Conservation (phyloP, 345 rosid species). For the Balakata baccata region DNA sequence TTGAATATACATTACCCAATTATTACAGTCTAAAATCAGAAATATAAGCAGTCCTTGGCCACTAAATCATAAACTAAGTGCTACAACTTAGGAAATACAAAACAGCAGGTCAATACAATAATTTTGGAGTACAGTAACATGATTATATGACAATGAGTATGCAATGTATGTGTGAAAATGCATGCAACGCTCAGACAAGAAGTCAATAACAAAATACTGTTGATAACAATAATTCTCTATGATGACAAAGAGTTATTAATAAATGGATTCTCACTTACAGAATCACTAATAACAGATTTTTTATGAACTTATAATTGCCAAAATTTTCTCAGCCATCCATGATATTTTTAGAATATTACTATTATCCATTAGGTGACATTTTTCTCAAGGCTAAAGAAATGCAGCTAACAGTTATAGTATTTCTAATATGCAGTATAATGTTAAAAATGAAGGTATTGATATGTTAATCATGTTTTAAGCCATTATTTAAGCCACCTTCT, state of each 20-base stretch:
- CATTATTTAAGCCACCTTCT: no score
- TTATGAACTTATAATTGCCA: neutral
- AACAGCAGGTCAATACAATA: neutral
- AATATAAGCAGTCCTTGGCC: neutral
- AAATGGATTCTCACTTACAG: neutral
- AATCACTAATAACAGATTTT: neutral
- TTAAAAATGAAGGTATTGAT: no score
- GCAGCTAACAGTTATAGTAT: no score
- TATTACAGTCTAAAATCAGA: neutral
- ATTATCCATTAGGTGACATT: no score
- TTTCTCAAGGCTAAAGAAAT: no score
- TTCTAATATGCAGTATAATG: no score
- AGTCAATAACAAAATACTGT: neutral
- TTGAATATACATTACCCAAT: neutral
- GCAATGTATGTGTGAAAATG: neutral
- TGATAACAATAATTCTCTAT: neutral
- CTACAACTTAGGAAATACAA: neutral
- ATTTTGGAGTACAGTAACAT: neutral
- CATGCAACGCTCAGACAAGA: no score
- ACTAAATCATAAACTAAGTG: slow-evolving; percentile 29
- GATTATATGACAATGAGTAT: neutral
- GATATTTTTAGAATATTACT: no score
- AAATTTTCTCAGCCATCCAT: no score
- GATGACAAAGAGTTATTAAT: neutral
- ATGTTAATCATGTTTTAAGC: no score